phyloP scores from a whole-genome alignment of 2,329 filamentous ascomycete species.

The Cephalotrichum gorgonifer region DNA sequence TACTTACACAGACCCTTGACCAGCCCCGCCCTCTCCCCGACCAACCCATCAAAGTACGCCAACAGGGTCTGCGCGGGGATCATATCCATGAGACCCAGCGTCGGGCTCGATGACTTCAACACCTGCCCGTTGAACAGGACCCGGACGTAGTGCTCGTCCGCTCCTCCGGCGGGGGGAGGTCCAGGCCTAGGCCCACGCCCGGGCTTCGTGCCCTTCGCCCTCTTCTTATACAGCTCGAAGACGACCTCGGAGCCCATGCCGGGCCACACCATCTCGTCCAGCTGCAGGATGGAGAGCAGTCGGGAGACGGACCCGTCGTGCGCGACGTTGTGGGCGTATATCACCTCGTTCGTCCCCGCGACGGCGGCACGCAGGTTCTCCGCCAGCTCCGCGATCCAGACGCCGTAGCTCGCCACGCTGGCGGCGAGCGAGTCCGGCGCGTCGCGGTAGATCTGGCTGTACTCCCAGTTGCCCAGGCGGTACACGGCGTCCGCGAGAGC shows the following conservation, averaged over 20 bases:
- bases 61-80: conserved; percentile 54
- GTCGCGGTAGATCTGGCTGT: conserved; percentile 67
- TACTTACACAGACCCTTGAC: conserved; percentile 19
- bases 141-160: conserved; percentile 41
- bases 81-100: conserved; percentile 61
- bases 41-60: conserved; percentile 61
- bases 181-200: no score
- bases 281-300: conserved; percentile 59
- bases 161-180: no score
- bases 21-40: conserved; percentile 40
- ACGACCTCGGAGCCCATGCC: conserved; percentile 73
- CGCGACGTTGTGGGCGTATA: conserved; percentile 68
- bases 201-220: conserved; percentile 7
- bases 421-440: conserved; percentile 50
- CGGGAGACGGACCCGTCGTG: conserved; percentile 66
- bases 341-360: conserved; percentile 22
- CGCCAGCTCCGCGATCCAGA: conserved; percentile 65
- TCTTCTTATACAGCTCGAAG: conserved; percentile 58
- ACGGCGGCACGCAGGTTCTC: conserved; percentile 49
- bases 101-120: conserved; percentile 57
- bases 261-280: conserved; percentile 72
- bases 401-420: conserved; percentile 52
- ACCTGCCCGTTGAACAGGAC: conserved; percentile 63
- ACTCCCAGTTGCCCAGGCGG: conserved; percentile 70
- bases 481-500: conserved; percentile 59